These are phyloP conservation scores for Lodderomyces orthopsilosis DNA, from an alignment of 1,139 yeast species.

Conservation along the genomic window DNA sequence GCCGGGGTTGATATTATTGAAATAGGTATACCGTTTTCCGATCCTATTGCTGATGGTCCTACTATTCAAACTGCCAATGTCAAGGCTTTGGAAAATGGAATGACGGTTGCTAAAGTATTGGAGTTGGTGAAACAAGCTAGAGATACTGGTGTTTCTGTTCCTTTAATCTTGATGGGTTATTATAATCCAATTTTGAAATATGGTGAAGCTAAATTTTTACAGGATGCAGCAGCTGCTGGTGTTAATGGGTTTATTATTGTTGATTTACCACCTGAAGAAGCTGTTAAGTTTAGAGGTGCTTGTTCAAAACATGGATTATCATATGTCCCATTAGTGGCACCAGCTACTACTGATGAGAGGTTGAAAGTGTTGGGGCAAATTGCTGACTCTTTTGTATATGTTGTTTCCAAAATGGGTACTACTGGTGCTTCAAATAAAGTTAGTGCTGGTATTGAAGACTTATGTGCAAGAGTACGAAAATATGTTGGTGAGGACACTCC, in stretches of 20 bases:
- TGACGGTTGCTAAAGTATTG: slow-evolving; percentile 65
- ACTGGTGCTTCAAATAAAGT: slow-evolving; percentile 82
- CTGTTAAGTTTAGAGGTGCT: slow-evolving; percentile 73
- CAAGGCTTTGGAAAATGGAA: slow-evolving; percentile 75
- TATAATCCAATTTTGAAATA: slow-evolving; percentile 89
- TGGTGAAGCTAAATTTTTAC: slow-evolving; percentile 81
- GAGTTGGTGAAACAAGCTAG: slow-evolving; percentile 77
- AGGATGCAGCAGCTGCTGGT: slow-evolving; percentile 80
- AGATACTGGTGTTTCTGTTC: slow-evolving; percentile 86
- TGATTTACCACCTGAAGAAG: slow-evolving; percentile 98
- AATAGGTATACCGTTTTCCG: slow-evolving; percentile 95
- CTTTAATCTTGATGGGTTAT: slow-evolving; percentile 94
- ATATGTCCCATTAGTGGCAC: slow-evolving; percentile 92
- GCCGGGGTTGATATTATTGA: slow-evolving; percentile 97
- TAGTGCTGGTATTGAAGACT: slow-evolving; percentile 59
- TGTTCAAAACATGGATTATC: slow-evolving; percentile 71
- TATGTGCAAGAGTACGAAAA: slow-evolving; percentile 73
- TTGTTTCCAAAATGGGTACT: slow-evolving; percentile 96
- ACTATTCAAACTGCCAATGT: slow-evolving; percentile 88
- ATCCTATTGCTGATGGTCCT: slow-evolving; percentile 98
- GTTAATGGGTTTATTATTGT: slow-evolving; percentile 94
- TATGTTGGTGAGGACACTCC: slow-evolving; percentile 75
- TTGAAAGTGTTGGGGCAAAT: slow-evolving; percentile 72
- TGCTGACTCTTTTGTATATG: slow-evolving; percentile 94
- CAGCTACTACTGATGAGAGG: slow-evolving; percentile 91